A percentile compares a stretch with the other conserved stretches of the same genome.
phyloP scores from a whole-genome alignment of 2,329 filamentous ascomycete species.

The Pestalotiopsis sp. region DNA sequence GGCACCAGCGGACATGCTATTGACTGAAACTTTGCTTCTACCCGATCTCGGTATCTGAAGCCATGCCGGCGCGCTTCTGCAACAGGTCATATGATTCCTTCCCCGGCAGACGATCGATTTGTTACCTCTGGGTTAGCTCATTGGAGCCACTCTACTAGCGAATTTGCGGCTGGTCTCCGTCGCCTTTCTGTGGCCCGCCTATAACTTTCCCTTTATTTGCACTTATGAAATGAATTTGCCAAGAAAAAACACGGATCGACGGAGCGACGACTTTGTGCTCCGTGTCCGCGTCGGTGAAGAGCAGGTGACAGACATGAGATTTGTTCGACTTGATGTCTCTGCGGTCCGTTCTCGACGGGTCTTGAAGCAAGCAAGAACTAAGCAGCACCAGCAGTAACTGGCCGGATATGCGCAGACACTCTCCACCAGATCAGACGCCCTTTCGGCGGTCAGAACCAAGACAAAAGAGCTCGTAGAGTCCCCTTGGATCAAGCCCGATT shows the following conservation, averaged over 20 bases:
- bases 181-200: constrained; percentile 36
- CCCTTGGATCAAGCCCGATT: constrained; percentile 25
- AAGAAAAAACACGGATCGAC: constrained; percentile 37
- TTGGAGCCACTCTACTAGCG: constrained; percentile 18
- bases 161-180: constrained; percentile 27
- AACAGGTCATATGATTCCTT: constrained; percentile 19
- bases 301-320: constrained; percentile 22
- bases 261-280: constrained; percentile 43
- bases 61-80: constrained; percentile 14
- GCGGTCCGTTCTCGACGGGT: constrained; percentile 6
- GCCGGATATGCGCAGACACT: constrained; percentile 39
- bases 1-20: constrained; percentile 11
- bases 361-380: constrained; percentile 18
- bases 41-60: constrained; percentile 15
- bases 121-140: neutral
- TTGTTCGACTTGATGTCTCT: constrained; percentile 45
- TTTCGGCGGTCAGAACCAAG: constrained; percentile 34
- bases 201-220: constrained; percentile 40
- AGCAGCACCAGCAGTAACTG: constrained; percentile 21
- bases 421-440: constrained; percentile 30
- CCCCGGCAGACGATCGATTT: neutral
- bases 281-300: constrained; percentile 33
- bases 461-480: constrained; percentile 18
- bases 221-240: constrained; percentile 36
- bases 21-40: constrained; percentile 15